These are phyloP conservation scores for Pseudevernia furfuracea DNA, from an alignment of 495 filamentous ascomycete genomes.

Conservation along the genomic window DNA sequence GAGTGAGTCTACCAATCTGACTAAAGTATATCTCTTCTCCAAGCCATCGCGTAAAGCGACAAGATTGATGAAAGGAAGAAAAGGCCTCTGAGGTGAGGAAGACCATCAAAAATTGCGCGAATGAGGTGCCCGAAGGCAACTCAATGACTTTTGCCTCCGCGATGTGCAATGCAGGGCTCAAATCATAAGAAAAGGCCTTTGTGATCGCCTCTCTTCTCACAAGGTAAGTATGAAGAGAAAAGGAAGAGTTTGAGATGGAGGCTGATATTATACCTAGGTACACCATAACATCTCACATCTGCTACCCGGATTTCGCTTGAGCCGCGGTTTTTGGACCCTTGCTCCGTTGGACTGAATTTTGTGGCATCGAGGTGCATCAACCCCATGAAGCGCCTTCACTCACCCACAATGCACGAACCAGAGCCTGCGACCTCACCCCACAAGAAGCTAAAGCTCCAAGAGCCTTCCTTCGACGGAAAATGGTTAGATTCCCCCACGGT, in stretches of 20 bases:
- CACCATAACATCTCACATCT: not conserved
- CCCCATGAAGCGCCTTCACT: not conserved
- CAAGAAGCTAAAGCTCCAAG: conserved; percentile 18
- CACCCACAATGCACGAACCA: not conserved
- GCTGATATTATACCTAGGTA: not conserved
- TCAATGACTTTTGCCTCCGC: conserved; percentile 58
- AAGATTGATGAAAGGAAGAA: conserved; percentile 52
- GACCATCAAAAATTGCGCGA: conserved; percentile 62
- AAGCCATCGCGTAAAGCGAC: conserved; percentile 38
- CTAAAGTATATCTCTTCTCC: conserved; percentile 54
- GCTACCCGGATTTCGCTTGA: conserved; percentile 11
- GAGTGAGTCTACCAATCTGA: too few species aligned
- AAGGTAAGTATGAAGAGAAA: conserved; percentile 70
- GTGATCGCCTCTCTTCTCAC: conserved; percentile 56
- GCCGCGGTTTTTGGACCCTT: not conserved
- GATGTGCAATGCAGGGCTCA: conserved; percentile 72
- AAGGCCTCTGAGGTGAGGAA: conserved; percentile 22
- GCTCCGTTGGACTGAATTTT: not conserved
- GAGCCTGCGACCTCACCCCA: conserved; percentile 8
- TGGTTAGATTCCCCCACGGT: not conserved
- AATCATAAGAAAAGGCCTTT: conserved; percentile 50
- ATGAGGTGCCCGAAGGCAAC: conserved; percentile 61
- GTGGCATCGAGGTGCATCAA: not conserved
- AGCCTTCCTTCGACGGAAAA: not conserved
- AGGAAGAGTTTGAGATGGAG: not conserved